Percentiles rank a stretch among this genome's conserved stretches.
phyloP scores from a whole-genome alignment of 1,139 yeast species.

The Scheffersomyces insectosa region DNA sequence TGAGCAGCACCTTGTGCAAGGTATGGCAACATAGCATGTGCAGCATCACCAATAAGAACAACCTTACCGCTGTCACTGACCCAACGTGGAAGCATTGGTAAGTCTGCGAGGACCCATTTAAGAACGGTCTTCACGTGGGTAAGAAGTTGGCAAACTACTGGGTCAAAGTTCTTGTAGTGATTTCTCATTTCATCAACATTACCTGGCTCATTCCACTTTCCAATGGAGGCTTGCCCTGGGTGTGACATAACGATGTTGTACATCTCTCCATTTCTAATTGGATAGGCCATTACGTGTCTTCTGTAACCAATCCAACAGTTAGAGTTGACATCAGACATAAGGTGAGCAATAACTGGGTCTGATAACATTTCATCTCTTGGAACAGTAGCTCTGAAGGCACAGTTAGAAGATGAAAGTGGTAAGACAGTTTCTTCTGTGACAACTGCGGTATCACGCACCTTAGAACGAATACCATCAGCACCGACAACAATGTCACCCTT shows the following conservation, averaged over 20 bases:
- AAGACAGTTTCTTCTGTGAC: constrained; percentile 16
- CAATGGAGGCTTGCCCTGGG: constrained; percentile 14
- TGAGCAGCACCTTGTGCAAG: constrained; percentile 43
- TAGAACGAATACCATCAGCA: constrained; percentile 1
- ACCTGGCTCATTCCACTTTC: constrained; percentile 12
- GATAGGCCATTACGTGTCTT: constrained; percentile 13
- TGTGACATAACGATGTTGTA: constrained; percentile 16
- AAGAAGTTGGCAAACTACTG: constrained; percentile 10
- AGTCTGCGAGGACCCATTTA: constrained; percentile 13
- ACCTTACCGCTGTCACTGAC: constrained; percentile 7
- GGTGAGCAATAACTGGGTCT: constrained; percentile 10
- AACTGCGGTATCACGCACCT: constrained; percentile 13
- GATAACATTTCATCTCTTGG: constrained; percentile 16
- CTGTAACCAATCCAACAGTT: constrained; percentile 13
- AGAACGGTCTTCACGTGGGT: constrained; percentile 9
- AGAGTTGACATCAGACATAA: constrained; percentile 11
- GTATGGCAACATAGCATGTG: constrained; percentile 43
- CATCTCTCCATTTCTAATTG: constrained; percentile 12
- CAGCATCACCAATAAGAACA: constrained; percentile 21
- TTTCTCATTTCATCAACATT: constrained; percentile 10
- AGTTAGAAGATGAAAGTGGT: constrained; percentile 10
- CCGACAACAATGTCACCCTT: background rate
- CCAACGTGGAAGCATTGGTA: constrained; percentile 5
- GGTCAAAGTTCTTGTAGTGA: constrained; percentile 11
- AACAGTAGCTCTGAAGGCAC: constrained; percentile 19